A percentile compares a stretch with the other conserved stretches of the same genome.
phyloP scores from a whole-genome alignment of 345 rosid genomes.

The Mercurialis annua region DNA sequence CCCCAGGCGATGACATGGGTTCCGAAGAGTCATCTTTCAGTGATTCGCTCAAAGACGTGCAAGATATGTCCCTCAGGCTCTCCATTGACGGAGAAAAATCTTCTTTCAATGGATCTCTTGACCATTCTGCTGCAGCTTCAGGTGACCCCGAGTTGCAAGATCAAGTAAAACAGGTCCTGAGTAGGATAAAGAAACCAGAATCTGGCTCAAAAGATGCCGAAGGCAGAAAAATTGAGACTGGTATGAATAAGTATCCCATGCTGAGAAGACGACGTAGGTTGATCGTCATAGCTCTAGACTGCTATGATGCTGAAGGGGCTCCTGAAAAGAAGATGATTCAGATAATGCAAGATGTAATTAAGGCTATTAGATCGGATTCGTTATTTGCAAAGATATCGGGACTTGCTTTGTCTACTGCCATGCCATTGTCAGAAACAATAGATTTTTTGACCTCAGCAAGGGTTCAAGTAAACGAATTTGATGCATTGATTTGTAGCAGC shows the following conservation, averaged over 20 bases:
- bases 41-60: conserved; percentile 88
- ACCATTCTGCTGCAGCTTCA: conserved; percentile 33
- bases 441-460: conserved; percentile 56
- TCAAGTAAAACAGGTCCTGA: conserved; percentile 65
- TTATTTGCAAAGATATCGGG: conserved; percentile 62
- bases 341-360: conserved; percentile 56
- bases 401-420: conserved; percentile 74
- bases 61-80: conserved; percentile 91
- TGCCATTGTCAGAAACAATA: conserved; percentile 62
- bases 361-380: conserved; percentile 60
- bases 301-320: conserved; percentile 58
- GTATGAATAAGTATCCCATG: conserved; percentile 64
- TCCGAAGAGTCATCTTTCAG: conserved; percentile 59
- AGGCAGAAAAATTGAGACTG: conserved; percentile 47
- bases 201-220: conserved; percentile 40
- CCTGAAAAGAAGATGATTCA: conserved; percentile 62
- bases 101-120: conserved; percentile 52
- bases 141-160: conserved; percentile 52
- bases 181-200: conserved; percentile 64
- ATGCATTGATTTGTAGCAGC: conserved; percentile 86
- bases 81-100: conserved; percentile 86
- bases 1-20: conserved; percentile 61
- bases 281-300: conserved; percentile 73
- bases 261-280: conserved; percentile 70
- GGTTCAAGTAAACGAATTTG: conserved; percentile 73